Evolutionary conservation across 2,329 filamentous ascomycete species (phyloP).

Genomic region (Cladorrhinum sp.): DNA sequence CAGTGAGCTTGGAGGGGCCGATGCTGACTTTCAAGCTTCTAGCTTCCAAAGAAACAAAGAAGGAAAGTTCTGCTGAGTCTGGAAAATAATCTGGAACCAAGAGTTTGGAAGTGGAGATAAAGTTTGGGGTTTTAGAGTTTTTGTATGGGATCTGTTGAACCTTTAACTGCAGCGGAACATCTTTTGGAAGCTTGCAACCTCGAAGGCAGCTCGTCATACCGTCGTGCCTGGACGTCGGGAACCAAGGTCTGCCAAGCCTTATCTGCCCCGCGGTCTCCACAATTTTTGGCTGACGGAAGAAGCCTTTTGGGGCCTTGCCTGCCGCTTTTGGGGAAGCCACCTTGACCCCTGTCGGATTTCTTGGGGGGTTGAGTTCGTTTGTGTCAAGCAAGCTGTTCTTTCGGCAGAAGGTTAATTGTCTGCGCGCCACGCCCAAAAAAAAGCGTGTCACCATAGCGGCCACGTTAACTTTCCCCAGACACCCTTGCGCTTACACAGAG

Average conservation of each 20-base stretch:
- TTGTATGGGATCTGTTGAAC: background rate
- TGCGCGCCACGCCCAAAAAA: background rate
- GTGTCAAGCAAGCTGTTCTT: slow-evolving; percentile 29
- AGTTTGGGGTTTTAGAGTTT: background rate
- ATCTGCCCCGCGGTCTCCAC: slow-evolving; percentile 6
- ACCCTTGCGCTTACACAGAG: background rate
- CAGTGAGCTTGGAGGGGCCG: background rate
- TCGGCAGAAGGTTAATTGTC: slow-evolving; percentile 11
- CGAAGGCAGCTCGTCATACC: slow-evolving; percentile 23
- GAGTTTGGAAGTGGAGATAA: background rate
- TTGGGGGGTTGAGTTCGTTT: slow-evolving; percentile 19
- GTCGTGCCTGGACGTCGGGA: slow-evolving; percentile 20
- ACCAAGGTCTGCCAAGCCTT: background rate
- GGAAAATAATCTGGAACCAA: background rate
- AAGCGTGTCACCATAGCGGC: slow-evolving; percentile 5
- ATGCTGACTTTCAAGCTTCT: background rate
- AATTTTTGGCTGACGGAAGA: slow-evolving; percentile 1
- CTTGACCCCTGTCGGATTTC: slow-evolving; percentile 3
- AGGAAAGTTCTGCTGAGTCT: background rate
- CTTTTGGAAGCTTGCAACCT: background rate
- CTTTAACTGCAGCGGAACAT: slow-evolving; percentile 5
- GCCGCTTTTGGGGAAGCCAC: slow-evolving; percentile 2
- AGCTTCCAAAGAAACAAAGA: background rate
- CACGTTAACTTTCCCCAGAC: slow-evolving; percentile 10
- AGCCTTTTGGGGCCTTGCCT: background rate